These are phyloP conservation scores for Plasmodium gaboni DNA, from an alignment of 169 alveolate species.

Conservation along the genomic window DNA sequence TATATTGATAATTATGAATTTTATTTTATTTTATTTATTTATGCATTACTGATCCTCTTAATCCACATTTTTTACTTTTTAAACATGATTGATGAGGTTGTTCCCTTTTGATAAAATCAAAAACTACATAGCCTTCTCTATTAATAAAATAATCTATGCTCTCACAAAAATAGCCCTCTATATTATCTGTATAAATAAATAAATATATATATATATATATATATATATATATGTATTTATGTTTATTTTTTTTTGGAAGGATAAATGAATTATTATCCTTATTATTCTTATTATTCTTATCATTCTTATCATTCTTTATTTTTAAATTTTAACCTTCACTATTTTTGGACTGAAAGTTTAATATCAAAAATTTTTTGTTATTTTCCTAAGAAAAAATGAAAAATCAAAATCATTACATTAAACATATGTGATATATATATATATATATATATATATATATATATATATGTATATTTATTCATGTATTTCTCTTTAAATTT, in stretches of 20 bases:
- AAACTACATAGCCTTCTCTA: slow-evolving; percentile 56
- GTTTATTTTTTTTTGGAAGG: neutral
- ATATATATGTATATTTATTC: neutral
- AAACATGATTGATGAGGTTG: slow-evolving; percentile 57
- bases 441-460: neutral
- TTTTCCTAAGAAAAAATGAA: slow-evolving; percentile 28
- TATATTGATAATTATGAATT: neutral
- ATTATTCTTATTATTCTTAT: neutral
- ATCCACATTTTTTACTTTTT: slow-evolving; percentile 41
- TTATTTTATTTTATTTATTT: slow-evolving; percentile 1
- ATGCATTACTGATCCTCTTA: slow-evolving; percentile 63
- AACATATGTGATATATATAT: neutral
- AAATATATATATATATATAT: neutral
- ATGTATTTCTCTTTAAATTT: neutral
- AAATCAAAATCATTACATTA: neutral
- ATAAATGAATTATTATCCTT: too few species aligned
- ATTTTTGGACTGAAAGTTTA: slow-evolving; percentile 51
- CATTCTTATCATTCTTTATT: neutral
- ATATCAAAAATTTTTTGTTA: slow-evolving; percentile 43
- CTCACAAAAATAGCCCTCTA: slow-evolving; percentile 67
- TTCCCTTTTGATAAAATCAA: slow-evolving; percentile 46
- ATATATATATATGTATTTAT: neutral
- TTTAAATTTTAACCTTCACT: slow-evolving; percentile 8
- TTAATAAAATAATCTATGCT: slow-evolving; percentile 49
- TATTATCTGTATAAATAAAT: neutral